Conservation (phyloP, 257 asterid genomes). For the Salvia rosmarinus region DNA sequence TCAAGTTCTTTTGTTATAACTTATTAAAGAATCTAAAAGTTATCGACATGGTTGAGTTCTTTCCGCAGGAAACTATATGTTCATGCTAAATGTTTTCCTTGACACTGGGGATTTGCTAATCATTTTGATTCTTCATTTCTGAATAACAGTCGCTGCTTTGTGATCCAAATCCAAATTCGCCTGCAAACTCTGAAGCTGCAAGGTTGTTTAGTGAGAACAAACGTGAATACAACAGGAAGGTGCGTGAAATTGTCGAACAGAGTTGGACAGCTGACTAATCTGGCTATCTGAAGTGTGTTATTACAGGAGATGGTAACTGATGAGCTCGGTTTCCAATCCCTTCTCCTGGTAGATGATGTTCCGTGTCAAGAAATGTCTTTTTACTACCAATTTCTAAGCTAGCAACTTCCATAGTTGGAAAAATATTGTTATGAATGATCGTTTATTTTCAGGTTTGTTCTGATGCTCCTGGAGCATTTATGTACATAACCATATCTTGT, state of each 20-base stretch:
- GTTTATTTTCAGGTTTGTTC: slow-evolving; percentile 36
- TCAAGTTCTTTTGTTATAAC: not conserved
- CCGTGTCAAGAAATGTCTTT: slow-evolving; percentile 35
- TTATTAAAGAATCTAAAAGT: not conserved
- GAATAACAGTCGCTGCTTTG: slow-evolving; percentile 74
- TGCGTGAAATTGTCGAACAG: slow-evolving; percentile 88
- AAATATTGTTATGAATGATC: slow-evolving; percentile 37
- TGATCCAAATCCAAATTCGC: slow-evolving; percentile 93
- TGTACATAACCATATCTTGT: slow-evolving; percentile 55
- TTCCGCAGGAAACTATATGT: not conserved
- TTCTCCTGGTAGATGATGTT: slow-evolving; percentile 45
- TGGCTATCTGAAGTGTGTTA: slow-evolving; percentile 12
- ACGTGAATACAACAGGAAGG: slow-evolving; percentile 91
- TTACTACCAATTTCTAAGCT: slow-evolving; percentile 28
- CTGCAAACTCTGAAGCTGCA: slow-evolving; percentile 96
- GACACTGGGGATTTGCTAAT: not conserved
- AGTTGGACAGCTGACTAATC: slow-evolving; percentile 90
- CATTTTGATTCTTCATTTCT: not conserved
- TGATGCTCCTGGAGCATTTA: slow-evolving; percentile 33
- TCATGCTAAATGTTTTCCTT: not conserved
- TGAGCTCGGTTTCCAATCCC: slow-evolving; percentile 37
- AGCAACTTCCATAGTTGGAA: slow-evolving; percentile 37
- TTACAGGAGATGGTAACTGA: slow-evolving; percentile 22
- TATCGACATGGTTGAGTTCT: not conserved
- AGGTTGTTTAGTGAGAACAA: slow-evolving; percentile 84